phyloP scores from a whole-genome alignment of 2,329 filamentous ascomycete species.

The Remersonia thermophila region DNA sequence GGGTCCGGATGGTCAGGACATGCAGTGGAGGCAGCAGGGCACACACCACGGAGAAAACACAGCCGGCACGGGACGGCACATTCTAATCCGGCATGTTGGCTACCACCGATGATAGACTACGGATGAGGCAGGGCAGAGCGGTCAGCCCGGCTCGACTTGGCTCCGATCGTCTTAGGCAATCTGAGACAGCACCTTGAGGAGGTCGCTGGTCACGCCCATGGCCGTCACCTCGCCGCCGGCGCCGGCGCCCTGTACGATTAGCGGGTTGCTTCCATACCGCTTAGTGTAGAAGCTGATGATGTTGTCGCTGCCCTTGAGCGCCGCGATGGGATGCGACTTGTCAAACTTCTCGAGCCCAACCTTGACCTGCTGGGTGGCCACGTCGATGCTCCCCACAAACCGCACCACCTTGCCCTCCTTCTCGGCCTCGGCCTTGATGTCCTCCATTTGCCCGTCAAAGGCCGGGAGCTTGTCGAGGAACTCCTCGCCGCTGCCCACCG shows the following conservation, averaged over 20 bases:
- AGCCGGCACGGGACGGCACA: no score
- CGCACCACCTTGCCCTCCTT: constrained; percentile 82
- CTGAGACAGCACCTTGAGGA: constrained; percentile 76
- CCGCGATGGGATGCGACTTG: constrained; percentile 78
- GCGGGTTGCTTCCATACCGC: constrained; percentile 78
- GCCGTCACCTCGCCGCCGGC: constrained; percentile 93
- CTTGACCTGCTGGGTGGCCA: constrained; percentile 68
- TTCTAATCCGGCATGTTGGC: no score
- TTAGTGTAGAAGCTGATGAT: constrained; percentile 98
- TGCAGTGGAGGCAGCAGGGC: no score
- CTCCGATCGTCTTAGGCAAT: constrained; percentile 25
- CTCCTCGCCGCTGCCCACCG: constrained; percentile 63
- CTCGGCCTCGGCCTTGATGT: constrained; percentile 72
- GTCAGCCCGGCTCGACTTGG: no score
- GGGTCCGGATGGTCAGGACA: no score
- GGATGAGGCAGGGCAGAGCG: no score
- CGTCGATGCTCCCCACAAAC: constrained; percentile 88
- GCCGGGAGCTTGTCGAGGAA: constrained; percentile 70
- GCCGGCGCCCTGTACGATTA: constrained; percentile 90
- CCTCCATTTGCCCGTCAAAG: constrained; percentile 85
- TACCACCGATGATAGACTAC: no score
- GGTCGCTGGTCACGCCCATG: constrained; percentile 91
- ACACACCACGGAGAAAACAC: no score
- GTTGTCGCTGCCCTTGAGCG: constrained; percentile 93
- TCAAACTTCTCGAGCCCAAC: constrained; percentile 88